Evolutionary conservation across 441 rosid species (phyloP).

Genomic region (Populus hybrid): DNA sequence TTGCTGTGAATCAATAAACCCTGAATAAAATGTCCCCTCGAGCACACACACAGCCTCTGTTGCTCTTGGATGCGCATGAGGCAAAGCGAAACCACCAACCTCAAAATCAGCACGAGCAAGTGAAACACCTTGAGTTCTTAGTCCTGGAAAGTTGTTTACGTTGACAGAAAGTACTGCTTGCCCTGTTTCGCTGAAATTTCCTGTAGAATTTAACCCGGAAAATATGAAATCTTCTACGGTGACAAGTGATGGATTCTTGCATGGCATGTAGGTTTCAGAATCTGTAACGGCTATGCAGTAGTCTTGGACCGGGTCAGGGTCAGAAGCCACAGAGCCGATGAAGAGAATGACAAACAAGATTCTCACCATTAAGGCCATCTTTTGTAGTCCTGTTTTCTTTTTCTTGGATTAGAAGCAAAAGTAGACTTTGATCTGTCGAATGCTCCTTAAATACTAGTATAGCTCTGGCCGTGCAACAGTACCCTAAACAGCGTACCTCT

Average conservation of each 20-base stretch:
- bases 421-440: too few relatives aligned
- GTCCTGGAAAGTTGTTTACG: conserved; percentile 54
- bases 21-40: conserved; percentile 58
- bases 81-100: conserved; percentile 55
- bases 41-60: conserved; percentile 54
- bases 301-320: conserved; percentile 61
- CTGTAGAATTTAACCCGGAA: conserved; percentile 46
- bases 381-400: background rate
- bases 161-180: conserved; percentile 44
- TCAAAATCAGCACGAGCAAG: conserved; percentile 62
- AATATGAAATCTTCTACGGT: conserved; percentile 55
- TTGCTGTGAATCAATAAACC: conserved; percentile 58
- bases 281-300: conserved; percentile 42
- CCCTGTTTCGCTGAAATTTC: conserved; percentile 44
- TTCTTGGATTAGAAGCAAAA: too few relatives aligned
- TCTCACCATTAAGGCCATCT: conserved; percentile 22
- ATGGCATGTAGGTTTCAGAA: conserved; percentile 21
- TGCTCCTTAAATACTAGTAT: too few relatives aligned
- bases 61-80: conserved; percentile 73
- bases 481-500: too few relatives aligned
- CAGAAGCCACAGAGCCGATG: conserved; percentile 36
- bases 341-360: conserved; percentile 25
- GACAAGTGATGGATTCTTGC: conserved; percentile 58
- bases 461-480: too few relatives aligned
- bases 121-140: conserved; percentile 58